Conservation (phyloP, 2,329 filamentous ascomycete species). For the Fusarium drepaniforme region DNA sequence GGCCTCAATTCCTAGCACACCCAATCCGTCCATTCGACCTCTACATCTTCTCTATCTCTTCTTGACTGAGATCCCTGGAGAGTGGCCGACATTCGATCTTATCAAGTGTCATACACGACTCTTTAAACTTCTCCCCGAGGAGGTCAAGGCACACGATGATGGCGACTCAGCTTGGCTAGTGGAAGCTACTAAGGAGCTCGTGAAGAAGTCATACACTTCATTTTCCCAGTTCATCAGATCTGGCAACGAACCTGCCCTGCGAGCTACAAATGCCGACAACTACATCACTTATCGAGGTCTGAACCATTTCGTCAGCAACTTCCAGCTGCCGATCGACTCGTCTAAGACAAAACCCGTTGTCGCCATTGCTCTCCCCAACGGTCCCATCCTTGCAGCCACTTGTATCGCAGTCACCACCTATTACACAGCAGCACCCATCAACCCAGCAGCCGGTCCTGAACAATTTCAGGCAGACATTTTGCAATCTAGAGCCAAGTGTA, state of each 20-base stretch:
- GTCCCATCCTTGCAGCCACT: slow-evolving; percentile 63
- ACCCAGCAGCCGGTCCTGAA: slow-evolving; percentile 59
- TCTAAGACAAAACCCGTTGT: slow-evolving; percentile 55
- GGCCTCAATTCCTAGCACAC: slow-evolving; percentile 35
- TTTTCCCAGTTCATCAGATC: slow-evolving; percentile 53
- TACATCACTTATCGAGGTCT: slow-evolving; percentile 50
- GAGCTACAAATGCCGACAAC: slow-evolving; percentile 36
- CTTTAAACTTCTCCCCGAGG: slow-evolving; percentile 53
- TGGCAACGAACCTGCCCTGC: slow-evolving; percentile 45
- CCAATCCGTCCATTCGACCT: slow-evolving; percentile 36
- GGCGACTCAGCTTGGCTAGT: slow-evolving; percentile 27
- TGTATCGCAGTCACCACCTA: slow-evolving; percentile 62
- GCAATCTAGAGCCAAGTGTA: slow-evolving; percentile 59
- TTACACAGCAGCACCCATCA: slow-evolving; percentile 66
- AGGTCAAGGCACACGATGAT: slow-evolving; percentile 44
- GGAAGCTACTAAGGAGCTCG: slow-evolving; percentile 33
- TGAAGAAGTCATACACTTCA: slow-evolving; percentile 51
- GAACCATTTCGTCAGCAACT: slow-evolving; percentile 47
- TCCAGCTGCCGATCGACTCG: slow-evolving; percentile 45
- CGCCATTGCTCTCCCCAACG: slow-evolving; percentile 65
- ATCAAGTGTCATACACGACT: slow-evolving; percentile 51
- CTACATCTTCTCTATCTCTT: slow-evolving; percentile 43
- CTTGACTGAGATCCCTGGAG: slow-evolving; percentile 41
- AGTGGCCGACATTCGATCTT: slow-evolving; percentile 46
- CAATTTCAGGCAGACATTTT: slow-evolving; percentile 64